Evolutionary conservation across 768 basidiomycete genomes (phyloP), one percentile per base, ranked within the genome.

Genomic region (Boletus pseudo-olivaceus): DNA sequence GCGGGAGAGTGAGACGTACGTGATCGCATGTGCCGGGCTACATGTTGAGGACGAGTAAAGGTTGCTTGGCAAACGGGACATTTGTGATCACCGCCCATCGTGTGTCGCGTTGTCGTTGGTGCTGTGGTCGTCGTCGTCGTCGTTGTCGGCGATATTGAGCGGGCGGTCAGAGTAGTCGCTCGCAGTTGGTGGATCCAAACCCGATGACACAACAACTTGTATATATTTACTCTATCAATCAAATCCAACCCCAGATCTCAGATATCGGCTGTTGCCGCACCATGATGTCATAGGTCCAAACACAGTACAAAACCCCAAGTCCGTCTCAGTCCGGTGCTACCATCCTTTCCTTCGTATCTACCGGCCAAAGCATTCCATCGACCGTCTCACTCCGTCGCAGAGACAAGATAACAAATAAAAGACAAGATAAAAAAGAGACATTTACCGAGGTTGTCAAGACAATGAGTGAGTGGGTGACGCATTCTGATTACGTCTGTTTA

Each of bases 31-130:
- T 92, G 91, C 47, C 90, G 75, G 1, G 89, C 88, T 44, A 93
- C 91, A 82, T 93, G 90, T 64, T 93, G 90, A 29, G 90, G 90
- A 49, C 90, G 80, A 23, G 91, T 93, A 61, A 93, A 93, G 0
- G 90, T 91, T 0, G 91, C 87, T 58, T 87, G 82, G 69, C 90
- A 93, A 12, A 93, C 90, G 17, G 90, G 85, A 68, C 91, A 93
- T 70, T 87, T 88, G 79, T 90, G 87, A 73, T 90, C 88, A 35
- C 88, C 88, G 56, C 80, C 88, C 88, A 90, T 90, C 29, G 52
- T 62, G 26, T 41, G 32, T 49, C 6, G 54, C 0, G 39, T 47
- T 19, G 35, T 44, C 17, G 53, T 7, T 10, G 15, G 2, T 7
- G 37, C 14, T 5, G 48, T 46, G 11, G 53, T 51, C 15, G 41